Percentiles rank a stretch among this genome's conserved stretches.
Evolutionary conservation across 2,329 filamentous ascomycete species (phyloP).

Genomic region (Stachybotrys chlorohalonatus): DNA sequence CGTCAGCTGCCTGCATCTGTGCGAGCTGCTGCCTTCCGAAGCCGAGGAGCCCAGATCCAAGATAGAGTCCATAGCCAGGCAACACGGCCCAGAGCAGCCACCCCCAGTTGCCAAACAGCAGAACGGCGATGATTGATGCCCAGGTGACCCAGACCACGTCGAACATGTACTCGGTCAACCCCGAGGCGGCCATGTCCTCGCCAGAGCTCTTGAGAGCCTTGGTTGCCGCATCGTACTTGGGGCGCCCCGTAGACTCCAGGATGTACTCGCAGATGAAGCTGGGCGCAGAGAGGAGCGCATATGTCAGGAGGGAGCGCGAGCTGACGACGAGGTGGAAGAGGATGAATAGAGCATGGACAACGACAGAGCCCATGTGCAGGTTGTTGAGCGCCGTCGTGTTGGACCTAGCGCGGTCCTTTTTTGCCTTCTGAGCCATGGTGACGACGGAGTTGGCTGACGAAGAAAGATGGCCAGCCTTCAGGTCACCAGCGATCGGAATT

Average conservation of each 20-base stretch:
- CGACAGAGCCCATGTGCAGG: slow-evolving; percentile 68
- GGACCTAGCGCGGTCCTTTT: slow-evolving; percentile 62
- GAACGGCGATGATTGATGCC: slow-evolving; percentile 62
- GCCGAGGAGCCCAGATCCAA: slow-evolving; percentile 44
- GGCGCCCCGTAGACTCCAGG: slow-evolving; percentile 77
- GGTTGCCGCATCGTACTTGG: slow-evolving; percentile 56
- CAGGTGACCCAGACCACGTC: slow-evolving; percentile 94
- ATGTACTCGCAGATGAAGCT: slow-evolving; percentile 73
- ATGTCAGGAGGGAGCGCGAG: slow-evolving; percentile 57
- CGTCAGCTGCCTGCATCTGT: slow-evolving; percentile 29
- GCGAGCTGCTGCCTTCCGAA: slow-evolving; percentile 45
- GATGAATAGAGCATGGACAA: slow-evolving; percentile 67
- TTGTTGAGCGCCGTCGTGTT: slow-evolving; percentile 71
- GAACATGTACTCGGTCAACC: slow-evolving; percentile 97
- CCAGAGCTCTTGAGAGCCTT: slow-evolving; percentile 65
- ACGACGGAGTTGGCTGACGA: background rate
- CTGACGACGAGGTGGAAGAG: slow-evolving; percentile 59
- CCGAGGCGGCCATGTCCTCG: slow-evolving; percentile 79
- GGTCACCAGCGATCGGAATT: too few species aligned
- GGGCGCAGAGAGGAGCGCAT: slow-evolving; percentile 64
- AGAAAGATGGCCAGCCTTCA: too few species aligned
- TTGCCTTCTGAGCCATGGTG: slow-evolving; percentile 53
- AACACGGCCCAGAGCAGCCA: slow-evolving; percentile 48
- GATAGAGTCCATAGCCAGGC: slow-evolving; percentile 46
- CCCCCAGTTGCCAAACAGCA: slow-evolving; percentile 71